Percentiles rank a stretch among this genome's conserved stretches.
Conservation (phyloP, 176 grass and related monocot species). For the Pontederia paniculata region DNA sequence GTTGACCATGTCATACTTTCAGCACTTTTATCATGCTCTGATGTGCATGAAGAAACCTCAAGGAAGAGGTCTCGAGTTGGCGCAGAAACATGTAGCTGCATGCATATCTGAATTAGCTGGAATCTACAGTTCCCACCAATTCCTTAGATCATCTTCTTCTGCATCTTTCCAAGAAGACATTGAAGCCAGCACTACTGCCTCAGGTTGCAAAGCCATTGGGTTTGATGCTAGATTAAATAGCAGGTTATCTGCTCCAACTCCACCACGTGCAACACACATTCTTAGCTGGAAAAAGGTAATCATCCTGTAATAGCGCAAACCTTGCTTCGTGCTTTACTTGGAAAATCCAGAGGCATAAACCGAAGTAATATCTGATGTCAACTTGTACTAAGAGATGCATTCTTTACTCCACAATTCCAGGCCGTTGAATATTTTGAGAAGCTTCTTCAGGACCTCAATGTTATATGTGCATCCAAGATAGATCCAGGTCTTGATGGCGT, state of each 20-base stretch:
- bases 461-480: constrained; percentile 60
- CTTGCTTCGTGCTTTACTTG: no score
- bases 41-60: constrained; percentile 62
- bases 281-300: constrained; percentile 83
- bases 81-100: constrained; percentile 62
- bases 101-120: constrained; percentile 74
- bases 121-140: constrained; percentile 62
- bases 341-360: no score
- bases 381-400: not conserved
- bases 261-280: constrained; percentile 65
- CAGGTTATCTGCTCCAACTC: constrained; percentile 64
- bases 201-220: constrained; percentile 66
- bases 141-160: constrained; percentile 50
- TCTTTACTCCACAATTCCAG: constrained; percentile 33
- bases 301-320: not conserved
- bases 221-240: constrained; percentile 89
- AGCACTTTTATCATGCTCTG: constrained; percentile 86
- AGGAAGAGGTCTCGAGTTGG: constrained; percentile 78
- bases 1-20: constrained; percentile 5
- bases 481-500: constrained; percentile 54
- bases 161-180: constrained; percentile 37
- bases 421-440: constrained; percentile 80
- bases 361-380: not conserved
- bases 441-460: constrained; percentile 75
- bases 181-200: constrained; percentile 78